phyloP scores from a whole-genome alignment of 2,329 filamentous ascomycete species.

The Penicillium sp. region DNA sequence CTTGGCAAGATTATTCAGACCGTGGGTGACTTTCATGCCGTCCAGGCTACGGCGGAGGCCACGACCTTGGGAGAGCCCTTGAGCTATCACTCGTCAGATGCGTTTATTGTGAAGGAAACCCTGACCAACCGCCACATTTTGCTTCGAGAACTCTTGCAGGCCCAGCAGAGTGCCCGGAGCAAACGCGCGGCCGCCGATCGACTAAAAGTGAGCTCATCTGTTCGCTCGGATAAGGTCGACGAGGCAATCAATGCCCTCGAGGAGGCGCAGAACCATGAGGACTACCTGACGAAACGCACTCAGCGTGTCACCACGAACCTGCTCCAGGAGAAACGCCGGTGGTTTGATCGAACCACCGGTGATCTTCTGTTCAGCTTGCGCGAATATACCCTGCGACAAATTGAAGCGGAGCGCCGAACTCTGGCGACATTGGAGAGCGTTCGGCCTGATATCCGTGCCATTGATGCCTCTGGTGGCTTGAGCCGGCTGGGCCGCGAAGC shows the following conservation, averaged over 20 bases:
- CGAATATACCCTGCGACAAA: slow-evolving; percentile 90
- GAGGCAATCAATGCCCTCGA: slow-evolving; percentile 91
- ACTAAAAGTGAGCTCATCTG: slow-evolving; percentile 79
- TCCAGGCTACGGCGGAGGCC: slow-evolving; percentile 93
- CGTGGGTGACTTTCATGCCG: slow-evolving; percentile 91
- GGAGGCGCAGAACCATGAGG: slow-evolving; percentile 78
- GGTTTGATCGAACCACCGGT: slow-evolving; percentile 82
- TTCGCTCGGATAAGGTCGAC: slow-evolving; percentile 92
- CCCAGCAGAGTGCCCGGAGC: slow-evolving; percentile 77
- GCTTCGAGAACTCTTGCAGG: slow-evolving; percentile 86
- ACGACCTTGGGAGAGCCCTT: slow-evolving; percentile 91
- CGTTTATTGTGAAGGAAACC: slow-evolving; percentile 97
- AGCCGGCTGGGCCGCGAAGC: slow-evolving; percentile 84
- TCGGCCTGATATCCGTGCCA: slow-evolving; percentile 85
- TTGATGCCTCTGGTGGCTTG: slow-evolving; percentile 86
- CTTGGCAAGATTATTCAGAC: slow-evolving; percentile 91
- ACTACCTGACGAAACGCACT: slow-evolving; percentile 79
- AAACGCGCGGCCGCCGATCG: slow-evolving; percentile 84
- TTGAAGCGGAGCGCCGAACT: slow-evolving; percentile 89
- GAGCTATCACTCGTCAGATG: slow-evolving; percentile 90
- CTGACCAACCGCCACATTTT: slow-evolving; percentile 97
- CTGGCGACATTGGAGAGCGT: slow-evolving; percentile 91
- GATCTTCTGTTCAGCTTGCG: slow-evolving; percentile 80
- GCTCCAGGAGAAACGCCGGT: slow-evolving; percentile 80
- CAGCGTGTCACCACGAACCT: slow-evolving; percentile 86